Percentiles rank a stretch among this genome's conserved stretches.
Conservation (phyloP, 2,329 filamentous ascomycete genomes). For the Calonectria ilicicola region DNA sequence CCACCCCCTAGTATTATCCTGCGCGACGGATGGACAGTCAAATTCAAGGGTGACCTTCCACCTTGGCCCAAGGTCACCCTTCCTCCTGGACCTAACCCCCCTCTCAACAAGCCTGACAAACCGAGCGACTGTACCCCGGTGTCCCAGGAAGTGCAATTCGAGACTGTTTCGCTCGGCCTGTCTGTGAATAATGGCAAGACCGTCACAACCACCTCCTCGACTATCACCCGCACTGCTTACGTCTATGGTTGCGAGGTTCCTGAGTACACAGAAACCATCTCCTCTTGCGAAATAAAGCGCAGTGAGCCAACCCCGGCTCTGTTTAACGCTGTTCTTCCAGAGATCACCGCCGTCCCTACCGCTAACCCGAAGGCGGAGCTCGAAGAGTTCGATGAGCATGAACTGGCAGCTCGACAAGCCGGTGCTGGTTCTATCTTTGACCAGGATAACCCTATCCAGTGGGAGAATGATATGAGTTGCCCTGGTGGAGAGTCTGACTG, state of each 20-base stretch:
- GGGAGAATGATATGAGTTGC: slow-evolving; percentile 11
- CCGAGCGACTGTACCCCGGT: neutral
- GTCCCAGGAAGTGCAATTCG: neutral
- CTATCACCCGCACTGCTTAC: neutral
- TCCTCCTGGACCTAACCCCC: neutral
- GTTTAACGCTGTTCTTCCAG: neutral
- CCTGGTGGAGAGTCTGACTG: slow-evolving; percentile 6
- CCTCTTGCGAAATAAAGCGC: neutral
- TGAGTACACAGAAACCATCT: neutral
- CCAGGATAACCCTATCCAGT: slow-evolving; percentile 4
- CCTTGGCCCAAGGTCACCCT: slow-evolving; percentile 5
- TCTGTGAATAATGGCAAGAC: neutral
- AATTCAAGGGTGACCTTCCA: neutral
- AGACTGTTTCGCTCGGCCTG: neutral
- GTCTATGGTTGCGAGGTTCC: neutral
- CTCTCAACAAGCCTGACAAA: slow-evolving; percentile 1
- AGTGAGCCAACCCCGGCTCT: neutral
- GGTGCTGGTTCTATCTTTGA: slow-evolving; percentile 1
- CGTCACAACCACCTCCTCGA: neutral
- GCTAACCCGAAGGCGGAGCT: neutral
- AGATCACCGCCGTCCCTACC: neutral
- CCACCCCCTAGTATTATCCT: neutral
- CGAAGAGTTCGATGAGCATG: neutral
- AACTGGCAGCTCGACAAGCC: neutral
- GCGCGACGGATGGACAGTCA: neutral